Conservation (phyloP, 2,329 filamentous ascomycete genomes). For the Ophiosphaerella korrae region DNA sequence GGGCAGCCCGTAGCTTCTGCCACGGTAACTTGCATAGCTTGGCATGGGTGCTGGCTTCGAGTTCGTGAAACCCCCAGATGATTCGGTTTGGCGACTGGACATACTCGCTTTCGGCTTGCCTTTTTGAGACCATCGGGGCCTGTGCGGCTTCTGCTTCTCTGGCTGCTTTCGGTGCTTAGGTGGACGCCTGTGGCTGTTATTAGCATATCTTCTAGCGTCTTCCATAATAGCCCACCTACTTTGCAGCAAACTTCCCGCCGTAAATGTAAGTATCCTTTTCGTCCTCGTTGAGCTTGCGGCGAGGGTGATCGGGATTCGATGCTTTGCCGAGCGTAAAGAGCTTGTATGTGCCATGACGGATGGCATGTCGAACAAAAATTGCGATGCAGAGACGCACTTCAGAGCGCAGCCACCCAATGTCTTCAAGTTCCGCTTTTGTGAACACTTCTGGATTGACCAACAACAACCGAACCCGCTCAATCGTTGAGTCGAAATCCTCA, state of each 20-base stretch:
- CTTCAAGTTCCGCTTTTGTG: not conserved
- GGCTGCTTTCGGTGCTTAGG: no score
- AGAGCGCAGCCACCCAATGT: not conserved
- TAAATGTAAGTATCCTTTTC: not conserved
- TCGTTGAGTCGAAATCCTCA: slow-evolving; percentile 12
- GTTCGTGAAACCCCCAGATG: no score
- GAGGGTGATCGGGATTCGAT: slow-evolving; percentile 5
- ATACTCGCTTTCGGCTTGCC: no score
- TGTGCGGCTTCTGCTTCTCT: no score
- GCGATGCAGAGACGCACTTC: not conserved
- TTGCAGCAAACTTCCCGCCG: not conserved
- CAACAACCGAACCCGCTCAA: slow-evolving; percentile 12
- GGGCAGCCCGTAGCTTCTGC: no score
- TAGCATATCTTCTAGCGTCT: not conserved
- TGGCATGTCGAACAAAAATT: slow-evolving; percentile 13
- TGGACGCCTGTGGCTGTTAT: no score
- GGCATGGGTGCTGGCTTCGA: no score
- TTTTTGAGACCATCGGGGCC: no score
- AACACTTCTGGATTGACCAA: slow-evolving; percentile 6
- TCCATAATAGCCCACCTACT: not conserved
- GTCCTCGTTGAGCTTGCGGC: not conserved
- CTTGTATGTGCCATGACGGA: slow-evolving; percentile 4
- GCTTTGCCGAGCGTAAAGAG: slow-evolving; percentile 7
- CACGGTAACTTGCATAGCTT: no score
- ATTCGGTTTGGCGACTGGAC: no score